Conservation (phyloP, 768 basidiomycete species). For the Panellus pusillus region DNA sequence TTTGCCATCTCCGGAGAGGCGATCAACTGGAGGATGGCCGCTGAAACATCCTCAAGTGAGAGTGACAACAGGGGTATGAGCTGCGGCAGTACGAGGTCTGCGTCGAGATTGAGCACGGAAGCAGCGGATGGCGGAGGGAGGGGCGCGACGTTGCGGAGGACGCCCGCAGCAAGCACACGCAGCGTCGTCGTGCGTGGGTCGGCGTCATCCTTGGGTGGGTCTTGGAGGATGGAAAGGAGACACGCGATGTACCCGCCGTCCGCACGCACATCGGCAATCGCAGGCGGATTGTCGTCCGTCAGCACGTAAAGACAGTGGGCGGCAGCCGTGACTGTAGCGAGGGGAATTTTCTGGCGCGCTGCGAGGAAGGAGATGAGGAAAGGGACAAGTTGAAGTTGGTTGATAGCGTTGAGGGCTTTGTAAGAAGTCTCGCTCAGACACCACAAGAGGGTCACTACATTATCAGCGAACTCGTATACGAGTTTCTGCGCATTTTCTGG, state of each 20-base stretch:
- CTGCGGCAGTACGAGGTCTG: slow-evolving; percentile 69
- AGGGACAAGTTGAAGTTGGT: slow-evolving; percentile 72
- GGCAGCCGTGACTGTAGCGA: slow-evolving; percentile 75
- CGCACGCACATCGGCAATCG: slow-evolving; percentile 62
- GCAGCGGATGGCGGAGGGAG: slow-evolving; percentile 66
- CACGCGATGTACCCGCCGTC: slow-evolving; percentile 63
- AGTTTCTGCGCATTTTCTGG: slow-evolving; percentile 72
- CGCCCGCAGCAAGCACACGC: slow-evolving; percentile 70
- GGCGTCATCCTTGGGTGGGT: slow-evolving; percentile 26
- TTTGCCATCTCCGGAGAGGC: slow-evolving; percentile 51
- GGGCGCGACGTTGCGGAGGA: slow-evolving; percentile 74
- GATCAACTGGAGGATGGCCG: slow-evolving; percentile 51
- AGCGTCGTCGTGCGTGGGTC: slow-evolving; percentile 55
- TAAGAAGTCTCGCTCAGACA: slow-evolving; percentile 94
- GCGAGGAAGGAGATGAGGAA: slow-evolving; percentile 91
- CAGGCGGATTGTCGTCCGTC: slow-evolving; percentile 85
- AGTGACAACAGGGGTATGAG: slow-evolving; percentile 66
- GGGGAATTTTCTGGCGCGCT: slow-evolving; percentile 65
- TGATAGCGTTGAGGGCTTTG: slow-evolving; percentile 87
- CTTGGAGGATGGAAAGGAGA: slow-evolving; percentile 61
- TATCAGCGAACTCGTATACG: slow-evolving; percentile 87
- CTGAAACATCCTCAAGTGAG: slow-evolving; percentile 51
- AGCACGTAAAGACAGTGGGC: slow-evolving; percentile 93
- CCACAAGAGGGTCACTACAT: slow-evolving; percentile 91
- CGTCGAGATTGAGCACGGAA: slow-evolving; percentile 67